Evolutionary conservation across 768 basidiomycete genomes (phyloP).

Genomic region (Termitomyces sp.): DNA sequence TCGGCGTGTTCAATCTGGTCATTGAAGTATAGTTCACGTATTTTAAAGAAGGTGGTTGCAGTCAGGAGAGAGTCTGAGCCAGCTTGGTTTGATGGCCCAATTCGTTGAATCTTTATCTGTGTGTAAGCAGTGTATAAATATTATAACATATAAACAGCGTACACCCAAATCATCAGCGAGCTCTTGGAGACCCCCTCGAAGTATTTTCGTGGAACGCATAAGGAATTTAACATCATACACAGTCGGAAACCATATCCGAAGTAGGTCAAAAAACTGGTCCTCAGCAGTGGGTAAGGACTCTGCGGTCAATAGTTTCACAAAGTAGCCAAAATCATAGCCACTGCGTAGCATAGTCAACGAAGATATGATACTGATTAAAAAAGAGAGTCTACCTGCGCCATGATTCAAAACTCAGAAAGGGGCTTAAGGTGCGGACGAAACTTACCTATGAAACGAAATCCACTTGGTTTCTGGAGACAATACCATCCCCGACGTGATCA

Average conservation of each 20-base stretch:
- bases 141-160: constrained; percentile 22
- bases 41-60: constrained; percentile 92
- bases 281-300: constrained; percentile 85
- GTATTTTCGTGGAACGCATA: constrained; percentile 81
- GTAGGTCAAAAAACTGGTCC: constrained; percentile 82
- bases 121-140: background rate
- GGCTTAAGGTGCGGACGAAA: constrained; percentile 11
- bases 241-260: constrained; percentile 90
- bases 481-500: constrained; percentile 96
- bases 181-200: constrained; percentile 89
- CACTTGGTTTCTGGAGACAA: constrained; percentile 85
- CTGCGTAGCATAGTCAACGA: constrained; percentile 33
- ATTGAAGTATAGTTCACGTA: constrained; percentile 88
- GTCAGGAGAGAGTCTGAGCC: constrained; percentile 97
- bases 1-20: constrained; percentile 81
- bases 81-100: constrained; percentile 91
- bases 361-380: background rate
- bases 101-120: constrained; percentile 66
- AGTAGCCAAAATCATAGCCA: constrained; percentile 99
- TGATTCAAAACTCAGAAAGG: background rate
- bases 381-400: background rate
- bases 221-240: constrained; percentile 98
- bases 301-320: constrained; percentile 88
- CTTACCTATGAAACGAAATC: constrained; percentile 97
- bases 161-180: constrained; percentile 96